Evolutionary conservation across 495 filamentous ascomycete genomes (phyloP), one percentile per base, ranked within the genome.

Genomic region (Neurospora sp.): DNA sequence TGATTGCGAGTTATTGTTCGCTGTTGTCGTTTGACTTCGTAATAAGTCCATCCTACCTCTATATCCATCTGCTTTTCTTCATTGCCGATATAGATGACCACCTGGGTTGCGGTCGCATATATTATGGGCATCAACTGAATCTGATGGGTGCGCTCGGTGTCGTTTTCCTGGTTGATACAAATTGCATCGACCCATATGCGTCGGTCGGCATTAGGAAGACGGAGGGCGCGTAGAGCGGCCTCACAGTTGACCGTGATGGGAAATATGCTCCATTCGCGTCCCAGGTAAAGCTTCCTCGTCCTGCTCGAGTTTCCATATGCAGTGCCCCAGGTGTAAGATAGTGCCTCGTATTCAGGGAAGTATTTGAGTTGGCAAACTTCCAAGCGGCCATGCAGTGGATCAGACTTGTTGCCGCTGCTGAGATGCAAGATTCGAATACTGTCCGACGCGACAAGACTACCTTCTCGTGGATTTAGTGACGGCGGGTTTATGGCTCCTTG

Each of bases 41-140:
- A 66, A 18, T 66, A 66, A 18, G 27, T 66, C 54, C 54, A 35
- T 4, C 12, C 27, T n/a, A n/a, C n/a, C n/a, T n/a, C n/a, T 44
- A 74, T 46, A 31, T 74, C 72, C 20, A 31, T 9, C 12, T 73
- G 18, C 41, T 70, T 71, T 0, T 44, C 38, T 11, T 74, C 75
- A 35, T 73, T 39, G 16, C 79, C 81, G 54, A 82, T 72, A 72
- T 79, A 82, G 23, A 80, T 66, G 5, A 81, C 60, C 18, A 82
- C 80, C 35, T 71, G 72, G 10, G 70, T 69, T 9, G 81, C 80
- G 5, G 73, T 77, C 23, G 73, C 70, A 40, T 82, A 82, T 20
- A 81, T 80, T n/a, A 78, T 71, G 27, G 76, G 72, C 81, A 82
- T 83, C 38, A 79, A 44, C 18, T 74, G 72, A 14, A 82, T 76